A percentile compares a stretch with the other conserved stretches of the same genome.
phyloP scores from a whole-genome alignment of 176 grass and related monocot genomes.

The Aegilops sharonensis region DNA sequence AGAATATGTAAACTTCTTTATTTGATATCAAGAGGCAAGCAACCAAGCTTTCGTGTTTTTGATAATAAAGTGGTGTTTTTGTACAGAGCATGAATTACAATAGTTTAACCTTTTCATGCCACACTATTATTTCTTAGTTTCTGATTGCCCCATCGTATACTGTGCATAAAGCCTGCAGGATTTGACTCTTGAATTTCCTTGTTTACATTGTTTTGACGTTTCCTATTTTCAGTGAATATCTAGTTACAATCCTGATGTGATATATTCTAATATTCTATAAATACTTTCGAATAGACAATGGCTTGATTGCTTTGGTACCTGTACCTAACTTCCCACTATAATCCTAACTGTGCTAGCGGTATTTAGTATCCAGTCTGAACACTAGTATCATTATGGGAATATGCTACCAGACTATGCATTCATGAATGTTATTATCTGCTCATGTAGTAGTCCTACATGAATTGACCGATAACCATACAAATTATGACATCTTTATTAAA shows the following conservation, averaged over 20 bases:
- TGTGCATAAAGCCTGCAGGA: not conserved
- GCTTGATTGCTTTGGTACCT: not conserved
- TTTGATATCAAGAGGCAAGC: not conserved
- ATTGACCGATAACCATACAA: not conserved
- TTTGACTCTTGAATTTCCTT: not conserved
- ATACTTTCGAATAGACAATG: not conserved
- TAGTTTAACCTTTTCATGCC: not conserved
- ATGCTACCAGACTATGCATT: not conserved
- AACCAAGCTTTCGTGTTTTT: slow-evolving; percentile 1
- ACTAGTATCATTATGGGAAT: not conserved
- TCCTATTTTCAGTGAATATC: slow-evolving; percentile 1
- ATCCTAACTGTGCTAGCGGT: not conserved
- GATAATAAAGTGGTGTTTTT: not conserved
- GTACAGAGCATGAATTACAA: not conserved
- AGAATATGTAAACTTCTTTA: not conserved
- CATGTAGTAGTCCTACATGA: not conserved
- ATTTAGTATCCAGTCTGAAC: not conserved
- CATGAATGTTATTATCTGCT: not conserved
- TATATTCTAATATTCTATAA: slow-evolving; percentile 28
- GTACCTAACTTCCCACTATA: not conserved
- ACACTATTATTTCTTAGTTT: not conserved
- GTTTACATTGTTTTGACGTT: not conserved
- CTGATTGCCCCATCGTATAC: not conserved
- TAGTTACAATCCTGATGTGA: not conserved
- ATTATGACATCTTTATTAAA: not conserved